Evolutionary conservation across 2,329 filamentous ascomycete genomes (phyloP), one percentile per base, ranked within the genome.

Genomic region (Colletotrichum somersetense): DNA sequence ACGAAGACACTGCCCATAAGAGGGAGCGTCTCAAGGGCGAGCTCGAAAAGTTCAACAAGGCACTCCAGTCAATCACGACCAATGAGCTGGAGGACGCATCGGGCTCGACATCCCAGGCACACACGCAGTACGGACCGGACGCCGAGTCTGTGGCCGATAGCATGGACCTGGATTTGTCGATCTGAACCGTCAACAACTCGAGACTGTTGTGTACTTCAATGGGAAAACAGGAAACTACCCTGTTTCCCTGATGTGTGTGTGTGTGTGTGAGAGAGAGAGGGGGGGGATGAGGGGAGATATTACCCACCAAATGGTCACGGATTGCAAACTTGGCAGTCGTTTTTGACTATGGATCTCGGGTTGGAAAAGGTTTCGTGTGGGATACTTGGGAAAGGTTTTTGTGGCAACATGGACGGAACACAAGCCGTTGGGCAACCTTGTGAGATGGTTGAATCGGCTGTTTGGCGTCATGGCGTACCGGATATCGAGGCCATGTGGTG

Each of bases 51-150:
- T 85, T 88, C 62, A 77, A 79, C n/a, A 81, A 80, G 58, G 86
- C 86, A 0, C 80, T 87, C 66, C 77, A 79, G 30, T 86, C 83
- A 46, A 88, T 88, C 63, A 88, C 14, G 82, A 86, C 74, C 3
- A 79, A 88, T 6, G 84, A 86, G 73, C 76, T 77, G 23, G 83
- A 82, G 5, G 76, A 78, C 0, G 71, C 66, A 5, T 76, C 75
- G 12, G 66, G 70, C 7, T 56, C 66, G 2, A 33, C 66, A 20
- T 69, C 70, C 40, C 70, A 65, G 35, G 61, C 48, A 3, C 35
- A 57, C 33, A 38, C 55, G 23, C 64, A 65, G 23, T 64, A 56
- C 20, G 63, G 56, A 14, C 30, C 33, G 35, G 61, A 72, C 11
- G 55, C 50, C 18, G 70, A 72, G 38, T 73, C 71, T 18, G 30